Evolutionary conservation across 2,329 filamentous ascomycete genomes (phyloP), one percentile per base, ranked within the genome.

Genomic region (Phoma herbarum): DNA sequence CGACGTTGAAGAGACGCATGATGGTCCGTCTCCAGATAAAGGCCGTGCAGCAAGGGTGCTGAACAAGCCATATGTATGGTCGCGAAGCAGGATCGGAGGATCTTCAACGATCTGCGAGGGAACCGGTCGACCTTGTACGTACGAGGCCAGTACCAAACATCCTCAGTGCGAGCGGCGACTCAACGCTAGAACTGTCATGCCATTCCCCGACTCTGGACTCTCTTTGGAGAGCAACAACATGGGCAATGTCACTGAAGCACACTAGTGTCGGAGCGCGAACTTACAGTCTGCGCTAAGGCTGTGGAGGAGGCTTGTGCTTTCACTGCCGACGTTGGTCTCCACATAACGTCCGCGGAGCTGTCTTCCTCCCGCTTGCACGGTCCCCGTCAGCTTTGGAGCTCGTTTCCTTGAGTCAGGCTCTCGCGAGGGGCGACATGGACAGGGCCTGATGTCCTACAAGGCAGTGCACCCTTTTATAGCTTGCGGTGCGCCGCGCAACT

Each of bases 201-300:
- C 25, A 1, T 26, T 9, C 23, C 23, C 41, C 31, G n/a, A 26
- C 18, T 43, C 41, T 51, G 29, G 26, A 14, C 9, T 45, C 46
- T 31, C 7, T 49, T 9, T 41, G 47, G 47, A 33, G 47, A 41
- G 41, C 14, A 25, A 57, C 41, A 18, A 7, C 25, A 20, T 31
- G 11, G 26, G 23, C 4, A n/a, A 47, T 57, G 53, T 51, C 53
- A 57, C 42, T 51, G 47, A 51, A 51, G 47, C 42, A 45, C 42
- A 26, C 48, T 57, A 57, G 14, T 26, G 26, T 47, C 51, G 42
- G 42, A 52, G 42, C 48, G 33, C 14, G 26, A 37, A 43, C 22
- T 46, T 46, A 43, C 28, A 29, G 2, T 43, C 33, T 18, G 26
- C 43, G 35, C 55, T 52, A 52, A 2, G 7, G n/a, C 9, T 42